Base-by-base conservation (phyloP, 371 early-diverging fungal species). In the Phascolomyces articulosus region DNA sequence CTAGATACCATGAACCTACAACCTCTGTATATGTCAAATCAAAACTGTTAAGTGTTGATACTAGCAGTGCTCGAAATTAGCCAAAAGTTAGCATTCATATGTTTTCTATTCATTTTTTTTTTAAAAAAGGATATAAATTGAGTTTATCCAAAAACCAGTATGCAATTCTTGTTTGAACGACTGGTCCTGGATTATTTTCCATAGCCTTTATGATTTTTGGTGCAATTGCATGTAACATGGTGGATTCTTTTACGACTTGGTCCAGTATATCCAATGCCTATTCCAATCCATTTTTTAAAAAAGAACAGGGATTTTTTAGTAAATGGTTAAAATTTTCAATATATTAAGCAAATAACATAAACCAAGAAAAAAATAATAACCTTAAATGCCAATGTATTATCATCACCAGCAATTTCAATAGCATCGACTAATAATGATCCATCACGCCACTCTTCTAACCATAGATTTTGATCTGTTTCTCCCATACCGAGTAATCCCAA, bases 401-500 rank as follows among this genome's bases (percentile, higher is more conserved):
- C 78, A 31, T 66, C 51, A 2, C 4, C n/a, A 18, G 67, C 64
- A 18, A 56, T 24, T 4, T 48, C 16, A 61, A 68, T 18, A 24
- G 59, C 56, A 6, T 66, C 41, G 1, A 60, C 60, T 4, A 80
- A 48, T 3, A 71, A 2, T 9, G 27, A 47, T 0, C 79, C 73
- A 47, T 77, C 58, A 13, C 64, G 27, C 80, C 78, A 77, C 13
- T 65, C 65, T 11, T 69, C 65, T 27, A 60, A 61, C 81, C 83
- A 83, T 47, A 79, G 51, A 13, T 60, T 61, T 10, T 49, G 40
- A 40, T 73, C 72, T 2, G 77, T 51, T 31, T 55, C 62, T 9
- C 67, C 60, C 24, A 84, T 48, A 0, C 71, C 72, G 0, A 63
- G 24, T 10, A 84, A 47, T 8, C 84, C 84, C n/a, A 84, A 40